Conservation (phyloP, 192 early-diverging fungal genomes). For the Coemansia sp. region DNA sequence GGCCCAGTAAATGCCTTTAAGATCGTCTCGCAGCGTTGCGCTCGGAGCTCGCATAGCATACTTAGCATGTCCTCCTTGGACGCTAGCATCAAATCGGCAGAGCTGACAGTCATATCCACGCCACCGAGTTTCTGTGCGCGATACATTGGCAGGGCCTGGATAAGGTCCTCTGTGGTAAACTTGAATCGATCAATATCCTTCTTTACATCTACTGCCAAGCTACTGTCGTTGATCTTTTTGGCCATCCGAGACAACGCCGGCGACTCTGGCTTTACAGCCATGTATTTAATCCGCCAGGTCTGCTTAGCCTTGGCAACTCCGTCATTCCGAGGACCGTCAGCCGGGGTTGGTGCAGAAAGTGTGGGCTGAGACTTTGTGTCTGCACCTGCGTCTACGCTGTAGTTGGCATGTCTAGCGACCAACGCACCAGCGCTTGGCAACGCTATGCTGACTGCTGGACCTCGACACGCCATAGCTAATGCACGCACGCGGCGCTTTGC, state of each 20-base stretch:
- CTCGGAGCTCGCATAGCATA: constrained; percentile 10
- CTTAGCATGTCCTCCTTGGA: constrained; percentile 5
- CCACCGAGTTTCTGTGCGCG: constrained; percentile 1
- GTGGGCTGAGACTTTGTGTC: too few relatives aligned
- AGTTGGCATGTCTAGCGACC: neutral
- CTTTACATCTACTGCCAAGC: neutral
- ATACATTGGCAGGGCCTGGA: constrained; percentile 15
- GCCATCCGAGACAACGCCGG: constrained; percentile 20
- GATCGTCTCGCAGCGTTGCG: constrained; percentile 5
- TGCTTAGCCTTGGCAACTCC: neutral
- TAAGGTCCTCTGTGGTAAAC: constrained; percentile 26
- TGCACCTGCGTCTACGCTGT: neutral
- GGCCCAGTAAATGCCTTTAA: constrained; percentile 4
- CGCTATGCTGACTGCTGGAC: too few relatives aligned
- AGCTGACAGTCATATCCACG: neutral
- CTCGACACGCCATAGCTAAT: too few relatives aligned
- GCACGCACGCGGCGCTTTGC: too few relatives aligned
- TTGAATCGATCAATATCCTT: constrained; percentile 23
- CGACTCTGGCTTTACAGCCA: constrained; percentile 18
- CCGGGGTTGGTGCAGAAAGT: too few relatives aligned
- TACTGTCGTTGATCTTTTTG: constrained; percentile 1
- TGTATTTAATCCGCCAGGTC: neutral
- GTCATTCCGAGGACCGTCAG: neutral
- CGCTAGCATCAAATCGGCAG: constrained; percentile 1
- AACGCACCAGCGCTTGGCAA: too few relatives aligned